A percentile compares a stretch with the other conserved stretches of the same genome.
phyloP scores from a whole-genome alignment of 2,329 filamentous ascomycete genomes.

The Fusarium guadeloupense region DNA sequence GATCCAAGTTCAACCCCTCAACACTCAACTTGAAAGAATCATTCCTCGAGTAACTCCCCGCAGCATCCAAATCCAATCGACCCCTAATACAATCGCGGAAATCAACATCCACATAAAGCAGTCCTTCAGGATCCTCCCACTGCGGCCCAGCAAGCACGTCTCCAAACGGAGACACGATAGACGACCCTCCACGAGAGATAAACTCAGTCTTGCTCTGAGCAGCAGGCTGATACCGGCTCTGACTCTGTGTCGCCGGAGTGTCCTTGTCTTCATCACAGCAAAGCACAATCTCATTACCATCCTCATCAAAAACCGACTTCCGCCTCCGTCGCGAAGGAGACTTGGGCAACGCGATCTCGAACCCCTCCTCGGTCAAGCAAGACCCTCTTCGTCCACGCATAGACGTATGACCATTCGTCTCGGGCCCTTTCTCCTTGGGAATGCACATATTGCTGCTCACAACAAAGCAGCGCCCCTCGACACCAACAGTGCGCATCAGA shows the following conservation, averaged over 20 bases:
- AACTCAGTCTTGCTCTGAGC: conserved; percentile 53
- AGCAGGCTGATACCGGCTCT: conserved; percentile 14
- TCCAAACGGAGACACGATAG: conserved; percentile 81
- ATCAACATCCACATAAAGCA: conserved; percentile 79
- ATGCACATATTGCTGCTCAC: conserved; percentile 87
- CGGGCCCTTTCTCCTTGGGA: conserved; percentile 42
- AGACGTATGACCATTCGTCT: conserved; percentile 5
- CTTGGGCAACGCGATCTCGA: conserved; percentile 57
- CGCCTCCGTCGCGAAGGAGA: conserved; percentile 43
- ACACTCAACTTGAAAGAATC: conserved; percentile 71
- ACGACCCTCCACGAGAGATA: conserved; percentile 79
- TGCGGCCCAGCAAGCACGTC: conserved; percentile 82
- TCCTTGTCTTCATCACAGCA: conserved; percentile 44
- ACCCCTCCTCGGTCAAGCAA: conserved; percentile 56
- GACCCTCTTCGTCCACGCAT: conserved; percentile 46
- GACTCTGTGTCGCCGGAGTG: conserved; percentile 6
- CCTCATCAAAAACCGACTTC: conserved; percentile 60
- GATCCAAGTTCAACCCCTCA: conserved; percentile 65
- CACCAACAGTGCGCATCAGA: conserved; percentile 82
- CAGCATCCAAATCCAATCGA: conserved; percentile 82
- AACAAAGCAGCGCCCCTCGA: conserved; percentile 86
- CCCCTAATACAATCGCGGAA: conserved; percentile 89
- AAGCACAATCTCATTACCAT: conserved; percentile 65
- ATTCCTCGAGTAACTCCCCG: conserved; percentile 83
- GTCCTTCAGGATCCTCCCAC: conserved; percentile 78